Conservation (phyloP, 108 stramenopile species). For the Pseudonitzschia delicatissima region DNA sequence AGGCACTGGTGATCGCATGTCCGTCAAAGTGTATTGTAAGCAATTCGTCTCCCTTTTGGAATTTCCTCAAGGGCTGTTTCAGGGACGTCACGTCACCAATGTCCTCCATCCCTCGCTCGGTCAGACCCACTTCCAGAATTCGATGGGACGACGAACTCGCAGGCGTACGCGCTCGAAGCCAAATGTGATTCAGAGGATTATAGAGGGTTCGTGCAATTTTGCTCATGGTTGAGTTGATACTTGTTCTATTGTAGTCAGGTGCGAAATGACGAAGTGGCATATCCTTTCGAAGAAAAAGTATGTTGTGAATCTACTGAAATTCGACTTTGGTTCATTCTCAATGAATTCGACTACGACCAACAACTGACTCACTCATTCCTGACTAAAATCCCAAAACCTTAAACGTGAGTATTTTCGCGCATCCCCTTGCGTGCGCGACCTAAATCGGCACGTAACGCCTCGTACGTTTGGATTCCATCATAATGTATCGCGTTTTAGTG, state of each 20-base stretch:
- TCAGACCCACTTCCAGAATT: conserved; percentile 25
- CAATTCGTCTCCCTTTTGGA: conserved; percentile 15
- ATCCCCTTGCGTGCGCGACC: not conserved
- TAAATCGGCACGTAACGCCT: not conserved
- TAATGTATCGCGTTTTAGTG: not conserved
- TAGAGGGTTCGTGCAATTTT: not conserved
- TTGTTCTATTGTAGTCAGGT: too few species aligned
- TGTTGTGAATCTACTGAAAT: too few species aligned
- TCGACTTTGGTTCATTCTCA: too few species aligned
- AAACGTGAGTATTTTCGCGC: not conserved
- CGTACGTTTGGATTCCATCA: not conserved
- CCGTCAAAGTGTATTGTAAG: conserved; percentile 31
- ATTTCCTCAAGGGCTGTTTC: not conserved
- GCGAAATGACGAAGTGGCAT: too few species aligned
- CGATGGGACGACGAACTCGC: not conserved
- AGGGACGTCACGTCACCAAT: conserved; percentile 27
- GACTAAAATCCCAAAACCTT: too few species aligned
- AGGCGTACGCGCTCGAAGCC: not conserved
- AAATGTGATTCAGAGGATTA: not conserved
- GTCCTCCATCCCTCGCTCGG: conserved; percentile 33
- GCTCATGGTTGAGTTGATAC: too few species aligned
- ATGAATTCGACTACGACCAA: too few species aligned
- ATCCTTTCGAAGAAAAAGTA: too few species aligned
- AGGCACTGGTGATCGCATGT: conserved; percentile 24
- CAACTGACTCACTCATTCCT: too few species aligned